Evolutionary conservation across 1,284 basidiomycete genomes (phyloP).

Genomic region (Ganoderma resinaceum): DNA sequence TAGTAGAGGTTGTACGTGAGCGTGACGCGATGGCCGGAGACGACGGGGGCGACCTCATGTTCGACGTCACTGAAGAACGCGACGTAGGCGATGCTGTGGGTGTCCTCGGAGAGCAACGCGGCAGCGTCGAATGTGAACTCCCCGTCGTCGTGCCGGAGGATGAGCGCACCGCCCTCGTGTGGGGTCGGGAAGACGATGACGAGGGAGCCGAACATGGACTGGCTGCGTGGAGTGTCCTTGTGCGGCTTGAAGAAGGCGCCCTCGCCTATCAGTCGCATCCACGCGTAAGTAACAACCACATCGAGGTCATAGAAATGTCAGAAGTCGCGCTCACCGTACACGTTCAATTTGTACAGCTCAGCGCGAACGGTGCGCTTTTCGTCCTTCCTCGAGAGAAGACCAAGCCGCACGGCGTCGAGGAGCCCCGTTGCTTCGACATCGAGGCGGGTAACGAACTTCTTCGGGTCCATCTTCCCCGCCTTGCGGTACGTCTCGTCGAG

Average conservation of each 20-base stretch:
- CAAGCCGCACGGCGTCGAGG: conserved; percentile 30
- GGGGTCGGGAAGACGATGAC: conserved; percentile 50
- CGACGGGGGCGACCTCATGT: conserved; percentile 51
- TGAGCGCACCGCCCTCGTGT: conserved; percentile 48
- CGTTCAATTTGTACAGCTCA: conserved; percentile 44
- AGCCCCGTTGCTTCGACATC: conserved; percentile 34
- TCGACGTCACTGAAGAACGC: conserved; percentile 54
- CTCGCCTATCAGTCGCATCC: conserved; percentile 33
- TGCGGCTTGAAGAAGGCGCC: conserved; percentile 49
- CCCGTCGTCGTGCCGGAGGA: conserved; percentile 40
- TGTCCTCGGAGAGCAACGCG: conserved; percentile 9
- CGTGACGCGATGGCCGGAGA: too few relatives aligned
- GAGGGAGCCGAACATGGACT: conserved; percentile 53
- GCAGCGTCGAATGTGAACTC: conserved; percentile 44
- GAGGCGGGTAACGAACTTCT: conserved; percentile 37
- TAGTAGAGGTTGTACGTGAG: conserved; percentile 50
- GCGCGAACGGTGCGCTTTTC: conserved; percentile 27
- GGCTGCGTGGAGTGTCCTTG: conserved; percentile 46
- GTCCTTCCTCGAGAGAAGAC: conserved; percentile 31
- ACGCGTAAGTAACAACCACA: neutral
- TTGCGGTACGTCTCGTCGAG: conserved; percentile 6
- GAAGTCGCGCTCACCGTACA: conserved; percentile 38
- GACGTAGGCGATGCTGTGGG: conserved; percentile 40
- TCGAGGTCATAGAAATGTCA: too few relatives aligned
- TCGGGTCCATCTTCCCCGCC: conserved; percentile 35